Evolutionary conservation across 2,329 filamentous ascomycete species (phyloP), one percentile per base, ranked within the genome.

Genomic region (Beauveria sp.): DNA sequence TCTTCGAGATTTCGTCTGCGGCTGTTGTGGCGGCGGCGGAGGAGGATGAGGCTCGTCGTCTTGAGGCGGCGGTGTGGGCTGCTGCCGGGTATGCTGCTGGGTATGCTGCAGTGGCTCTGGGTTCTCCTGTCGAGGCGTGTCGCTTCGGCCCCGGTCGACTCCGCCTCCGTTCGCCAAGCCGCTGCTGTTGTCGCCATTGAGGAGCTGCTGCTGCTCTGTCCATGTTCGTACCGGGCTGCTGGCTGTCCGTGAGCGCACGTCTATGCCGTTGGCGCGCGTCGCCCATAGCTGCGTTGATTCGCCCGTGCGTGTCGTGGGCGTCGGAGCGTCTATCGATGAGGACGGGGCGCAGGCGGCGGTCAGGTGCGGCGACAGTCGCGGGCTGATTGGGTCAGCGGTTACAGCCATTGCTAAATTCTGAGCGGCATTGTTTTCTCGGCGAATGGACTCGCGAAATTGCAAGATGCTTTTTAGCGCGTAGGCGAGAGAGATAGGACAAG

Each of bases 341-440:
- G 50, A 46, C 40, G 45, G 34, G 45, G 22, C 56, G 45, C 38
- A 14, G 5, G 12, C 58, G 48, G 31, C 26, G 5, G 42, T 38
- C 42, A 49, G 24, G 20, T 63, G 63, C 46, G 65, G 62, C 24
- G 63, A 49, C 46, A 64, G 38, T 18, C 49, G 60, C 26, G 64
- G 60, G 64, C 58, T 65, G 64, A 67, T 64, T 50, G 67, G 57
- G 58, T 69, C 65, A 58, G 67, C 62, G 59, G 67, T 64, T 55
- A 64, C 65, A 64, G 68, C 67, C 69, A 70, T 40, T 43, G 16
- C 10, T 43, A 38, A 16, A 53, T 40, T 26, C 40, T 54, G 8
- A 28, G 42, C 42, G 48, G 26, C 52, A 56, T 62, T 45, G n/a
- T 34, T 18, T 51, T 34, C 9, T 40, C 12, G 16, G 10, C 3